Evolutionary conservation across 2,329 filamentous ascomycete species (phyloP), one percentile per base, ranked within the genome.

Genomic region (Colletotrichum cuscutae): DNA sequence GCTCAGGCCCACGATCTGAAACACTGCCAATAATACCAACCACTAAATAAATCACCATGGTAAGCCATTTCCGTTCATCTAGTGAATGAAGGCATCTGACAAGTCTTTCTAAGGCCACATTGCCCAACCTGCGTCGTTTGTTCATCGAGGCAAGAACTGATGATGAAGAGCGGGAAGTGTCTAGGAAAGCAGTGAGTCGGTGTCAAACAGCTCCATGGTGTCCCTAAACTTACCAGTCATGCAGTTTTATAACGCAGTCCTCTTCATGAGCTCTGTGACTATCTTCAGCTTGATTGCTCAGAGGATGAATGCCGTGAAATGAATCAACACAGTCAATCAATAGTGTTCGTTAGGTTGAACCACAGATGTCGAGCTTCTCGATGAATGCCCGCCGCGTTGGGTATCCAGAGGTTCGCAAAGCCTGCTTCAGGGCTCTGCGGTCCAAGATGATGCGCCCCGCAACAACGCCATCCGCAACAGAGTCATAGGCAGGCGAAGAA

Each of bases 221-320:
- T 26, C 6, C 6, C 9, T 2, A 49, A 22, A 28, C 49, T 72
- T 6, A 72, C 13, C 13, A 3, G n/a, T 1, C 28, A 12, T n/a
- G 8, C 78, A 98, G 97, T 99, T 99, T 82, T 99, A 99, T 84
- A 98, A 99, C 79, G 91, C 97, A 0, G 95, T 98, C 1, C 87
- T 98, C 2, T 99, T 98, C 85, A 96, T 99, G 88, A 97, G 95
- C 28, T 98, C 97, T 0, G 94, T 99, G 28, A 95, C 96, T 8
- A 91, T 98, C 73, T 98, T 98, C 85, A 97, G 96, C 81, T 86
- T 99, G 73, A 92, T 97, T 74, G 97, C 96, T 32, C 97, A 99
- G 80, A 93, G 93, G 76, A 93, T 98, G 89, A 91, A 91, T 75
- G 88, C 87, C 30, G 78, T 75, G 7, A 83, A 72, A 79, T 59